These are phyloP conservation scores for Fusarium begoniae DNA, from an alignment of 2,329 filamentous ascomycete genomes.

Conservation along the genomic window DNA sequence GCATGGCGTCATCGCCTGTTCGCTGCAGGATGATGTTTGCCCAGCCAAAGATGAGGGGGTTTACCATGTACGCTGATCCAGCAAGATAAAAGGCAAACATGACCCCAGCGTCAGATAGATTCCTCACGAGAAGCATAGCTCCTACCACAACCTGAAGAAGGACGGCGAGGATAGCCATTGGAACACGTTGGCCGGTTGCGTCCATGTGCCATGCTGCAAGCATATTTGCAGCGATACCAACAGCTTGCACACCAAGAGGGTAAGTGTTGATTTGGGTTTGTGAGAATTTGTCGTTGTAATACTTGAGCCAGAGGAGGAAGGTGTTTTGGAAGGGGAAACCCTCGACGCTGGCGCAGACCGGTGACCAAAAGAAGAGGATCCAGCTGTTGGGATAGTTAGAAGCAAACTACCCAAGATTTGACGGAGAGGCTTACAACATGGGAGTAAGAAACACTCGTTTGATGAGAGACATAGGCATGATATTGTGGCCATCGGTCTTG, in stretches of 20 bases:
- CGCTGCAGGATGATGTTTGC: slow-evolving; percentile 36
- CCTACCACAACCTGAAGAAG: slow-evolving; percentile 29
- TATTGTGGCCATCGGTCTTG: slow-evolving; percentile 47
- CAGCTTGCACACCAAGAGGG: slow-evolving; percentile 37
- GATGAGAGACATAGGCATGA: slow-evolving; percentile 41
- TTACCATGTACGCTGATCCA: slow-evolving; percentile 38
- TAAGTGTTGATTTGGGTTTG: slow-evolving; percentile 42
- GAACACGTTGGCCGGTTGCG: slow-evolving; percentile 16
- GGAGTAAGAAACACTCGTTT: slow-evolving; percentile 43
- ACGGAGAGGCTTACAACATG: slow-evolving; percentile 31
- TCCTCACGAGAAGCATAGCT: slow-evolving; percentile 34
- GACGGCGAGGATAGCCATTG: slow-evolving; percentile 23
- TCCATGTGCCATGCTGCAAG: slow-evolving; percentile 37
- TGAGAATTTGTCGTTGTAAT: slow-evolving; percentile 23
- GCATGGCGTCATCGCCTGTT: slow-evolving; percentile 50
- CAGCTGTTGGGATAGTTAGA: slow-evolving; percentile 39
- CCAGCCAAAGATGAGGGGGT: slow-evolving; percentile 42
- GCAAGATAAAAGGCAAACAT: slow-evolving; percentile 40
- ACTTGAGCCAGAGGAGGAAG: slow-evolving; percentile 41
- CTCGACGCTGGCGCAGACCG: slow-evolving; percentile 31
- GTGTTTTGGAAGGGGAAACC: slow-evolving; percentile 37
- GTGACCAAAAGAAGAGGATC: slow-evolving; percentile 51
- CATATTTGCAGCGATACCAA: slow-evolving; percentile 40
- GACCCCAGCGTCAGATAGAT: slow-evolving; percentile 25
- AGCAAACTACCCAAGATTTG: fast-evolving